phyloP scores from a whole-genome alignment of 495 filamentous ascomycete genomes.

The Podospora australis region DNA sequence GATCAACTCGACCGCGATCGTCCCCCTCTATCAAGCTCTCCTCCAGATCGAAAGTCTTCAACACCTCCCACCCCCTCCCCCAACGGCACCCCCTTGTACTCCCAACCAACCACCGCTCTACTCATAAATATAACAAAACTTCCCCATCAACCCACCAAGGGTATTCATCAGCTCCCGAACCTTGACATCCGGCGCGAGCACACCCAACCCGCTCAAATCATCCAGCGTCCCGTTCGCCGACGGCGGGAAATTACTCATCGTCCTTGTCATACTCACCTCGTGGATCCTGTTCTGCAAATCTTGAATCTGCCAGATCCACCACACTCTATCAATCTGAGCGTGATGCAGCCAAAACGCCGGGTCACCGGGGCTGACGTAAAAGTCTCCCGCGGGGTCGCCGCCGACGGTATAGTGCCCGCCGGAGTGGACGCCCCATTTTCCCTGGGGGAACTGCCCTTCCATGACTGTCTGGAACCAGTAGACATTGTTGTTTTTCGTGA shows the following conservation, averaged over 20 bases:
- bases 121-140: constrained; percentile 24
- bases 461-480: constrained; percentile 44
- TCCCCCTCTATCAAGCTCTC: too few relatives aligned
- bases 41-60: too few relatives aligned
- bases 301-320: constrained; percentile 65
- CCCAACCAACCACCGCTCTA: too few relatives aligned
- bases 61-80: too few relatives aligned
- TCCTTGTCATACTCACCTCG: constrained; percentile 20
- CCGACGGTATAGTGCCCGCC: constrained; percentile 53
- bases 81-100: too few relatives aligned
- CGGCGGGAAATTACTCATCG: constrained; percentile 20
- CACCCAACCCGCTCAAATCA: constrained; percentile 15
- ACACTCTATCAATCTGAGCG: constrained; percentile 57
- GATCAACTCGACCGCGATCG: too few relatives aligned
- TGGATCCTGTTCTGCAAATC: constrained; percentile 38
- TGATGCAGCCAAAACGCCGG: constrained; percentile 66
- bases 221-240: constrained; percentile 24
- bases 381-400: constrained; percentile 41
- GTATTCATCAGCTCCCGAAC: constrained; percentile 29
- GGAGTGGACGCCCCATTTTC: constrained; percentile 50
- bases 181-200: constrained; percentile 16
- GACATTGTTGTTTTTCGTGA: constrained; percentile 39
- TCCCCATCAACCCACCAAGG: constrained; percentile 28
- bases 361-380: constrained; percentile 55
- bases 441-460: constrained; percentile 25